These are phyloP conservation scores for Kodamaea suecica DNA, from an alignment of 1,139 yeast genomes.

Conservation along the genomic window DNA sequence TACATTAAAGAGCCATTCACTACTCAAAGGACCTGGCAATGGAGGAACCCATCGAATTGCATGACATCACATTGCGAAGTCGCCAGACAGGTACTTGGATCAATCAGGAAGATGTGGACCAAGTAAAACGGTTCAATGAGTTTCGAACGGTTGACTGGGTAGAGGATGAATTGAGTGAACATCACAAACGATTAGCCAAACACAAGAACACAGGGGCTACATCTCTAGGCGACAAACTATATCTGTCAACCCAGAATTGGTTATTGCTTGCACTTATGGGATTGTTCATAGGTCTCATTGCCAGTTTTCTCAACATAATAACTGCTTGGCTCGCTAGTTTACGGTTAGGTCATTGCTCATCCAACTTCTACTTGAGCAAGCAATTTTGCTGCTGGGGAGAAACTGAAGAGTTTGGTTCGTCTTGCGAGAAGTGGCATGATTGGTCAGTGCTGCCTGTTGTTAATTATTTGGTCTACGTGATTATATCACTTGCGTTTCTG, in stretches of 20 bases:
- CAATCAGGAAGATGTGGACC: slow-evolving; percentile 32
- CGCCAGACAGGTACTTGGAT: slow-evolving; percentile 39
- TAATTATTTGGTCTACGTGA: slow-evolving; percentile 59
- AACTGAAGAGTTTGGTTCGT: slow-evolving; percentile 26
- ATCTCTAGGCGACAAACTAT: slow-evolving; percentile 26
- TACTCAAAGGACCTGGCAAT: background rate
- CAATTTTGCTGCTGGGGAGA: slow-evolving; percentile 82
- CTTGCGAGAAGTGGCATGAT: slow-evolving; percentile 53
- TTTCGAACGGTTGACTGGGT: slow-evolving; percentile 84
- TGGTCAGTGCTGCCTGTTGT: slow-evolving; percentile 47
- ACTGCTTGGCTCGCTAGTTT: slow-evolving; percentile 86
- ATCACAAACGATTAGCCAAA: slow-evolving; percentile 33
- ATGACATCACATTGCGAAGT: slow-evolving; percentile 18
- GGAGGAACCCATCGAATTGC: slow-evolving; percentile 4
- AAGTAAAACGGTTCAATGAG: slow-evolving; percentile 50
- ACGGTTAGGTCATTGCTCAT: slow-evolving; percentile 72
- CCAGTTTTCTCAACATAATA: slow-evolving; percentile 74
- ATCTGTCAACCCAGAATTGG: slow-evolving; percentile 66
- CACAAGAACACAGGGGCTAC: slow-evolving; percentile 6
- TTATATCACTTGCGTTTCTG: slow-evolving; percentile 61
- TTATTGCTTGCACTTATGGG: slow-evolving; percentile 75
- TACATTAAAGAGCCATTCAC: no score
- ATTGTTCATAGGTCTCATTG: slow-evolving; percentile 70
- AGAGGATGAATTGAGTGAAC: slow-evolving; percentile 66
- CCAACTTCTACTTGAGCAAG: slow-evolving; percentile 66